Base-by-base conservation (phyloP, 495 filamentous ascomycete species). In the Annulohypoxylon bovei region DNA sequence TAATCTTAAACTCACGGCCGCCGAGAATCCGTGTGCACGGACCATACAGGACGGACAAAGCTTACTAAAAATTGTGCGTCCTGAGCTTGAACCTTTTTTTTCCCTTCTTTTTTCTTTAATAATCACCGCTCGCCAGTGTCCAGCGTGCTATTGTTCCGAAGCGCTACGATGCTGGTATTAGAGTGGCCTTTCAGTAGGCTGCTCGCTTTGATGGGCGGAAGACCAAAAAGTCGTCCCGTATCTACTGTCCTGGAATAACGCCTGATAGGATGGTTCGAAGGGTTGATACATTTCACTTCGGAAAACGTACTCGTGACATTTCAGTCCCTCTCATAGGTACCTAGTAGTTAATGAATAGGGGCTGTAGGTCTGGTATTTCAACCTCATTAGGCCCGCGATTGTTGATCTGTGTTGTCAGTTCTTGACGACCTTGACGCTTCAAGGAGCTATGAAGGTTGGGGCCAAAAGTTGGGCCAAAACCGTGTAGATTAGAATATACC, bases 201-300 rank as follows among this genome's bases (percentile, higher is more conserved):
- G 60, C 82, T 82, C 78, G 73, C 75, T 60, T 68, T 78, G 74
- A 83, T 82, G 85, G 84, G 87, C 89, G 92, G 87, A 74, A 95
- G 91, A 95, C 79, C 71, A 81, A 90, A 73, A 75, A 1, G 75
- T 88, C 91, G 87, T 89, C 91, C 92, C 90, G 93, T 97, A 97
- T 97, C 93, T 97, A 87, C 93, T 94, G 90, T 93, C 92, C 89
- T 93, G 86, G 92, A 91, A 89, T 86, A 82, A 84, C 79, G 67
- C 82, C 78, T 94, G 92, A 93, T 86, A 85, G 87, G 87, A 91
- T 88, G 88, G 92, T 88, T 95, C 92, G 92, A 84, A 84, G 76
- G 78, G 75, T 80, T 70, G 83, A 82, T 78, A 85, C 82, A 84
- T 83, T 66, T 74, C 37, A 53, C 28, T 52, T 39, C 20, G 20